Percentiles rank a stretch among this genome's conserved stretches.
Conservation (phyloP, 805 yeast species). For the Lipomyces yamanashiensis region DNA sequence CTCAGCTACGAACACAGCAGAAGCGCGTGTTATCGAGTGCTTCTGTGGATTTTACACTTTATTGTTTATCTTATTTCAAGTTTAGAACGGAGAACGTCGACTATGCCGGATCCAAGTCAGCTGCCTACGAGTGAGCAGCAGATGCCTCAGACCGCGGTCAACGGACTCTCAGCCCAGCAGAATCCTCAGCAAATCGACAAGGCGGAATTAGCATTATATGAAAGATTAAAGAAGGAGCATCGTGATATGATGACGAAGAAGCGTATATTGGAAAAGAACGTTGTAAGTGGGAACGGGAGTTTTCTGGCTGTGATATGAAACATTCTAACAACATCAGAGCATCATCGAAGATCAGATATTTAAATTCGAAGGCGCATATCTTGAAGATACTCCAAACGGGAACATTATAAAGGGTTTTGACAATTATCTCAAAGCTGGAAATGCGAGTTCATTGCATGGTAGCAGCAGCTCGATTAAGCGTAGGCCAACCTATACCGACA, state of each 20-base stretch:
- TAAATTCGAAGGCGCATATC: conserved; percentile 75
- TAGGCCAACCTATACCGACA: conserved; percentile 29
- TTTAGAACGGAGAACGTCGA: background rate
- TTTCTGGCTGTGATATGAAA: background rate
- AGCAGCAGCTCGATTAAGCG: conserved; percentile 14
- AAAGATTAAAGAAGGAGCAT: conserved; percentile 66
- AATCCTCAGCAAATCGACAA: conserved; percentile 21
- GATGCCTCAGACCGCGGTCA: background rate
- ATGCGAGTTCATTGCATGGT: conserved; percentile 28
- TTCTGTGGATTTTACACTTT: no score
- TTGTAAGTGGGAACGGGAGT: conserved; percentile 29
- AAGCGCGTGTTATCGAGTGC: no score
- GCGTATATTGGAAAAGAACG: conserved; percentile 62
- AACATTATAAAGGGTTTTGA: conserved; percentile 93
- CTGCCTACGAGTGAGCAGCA: conserved; percentile 18
- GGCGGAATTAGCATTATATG: conserved; percentile 56
- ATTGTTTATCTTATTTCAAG: no score
- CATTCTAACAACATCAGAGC: conserved; percentile 48
- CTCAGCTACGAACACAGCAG: no score
- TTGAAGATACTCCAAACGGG: conserved; percentile 70
- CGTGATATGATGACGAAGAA: conserved; percentile 66
- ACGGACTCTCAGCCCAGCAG: background rate
- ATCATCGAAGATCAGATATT: conserved; percentile 76
- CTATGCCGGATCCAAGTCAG: conserved; percentile 33
- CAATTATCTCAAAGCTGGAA: conserved; percentile 60